Conservation (phyloP, 164 flowering plant species). For the Pachysandra terminalis region DNA sequence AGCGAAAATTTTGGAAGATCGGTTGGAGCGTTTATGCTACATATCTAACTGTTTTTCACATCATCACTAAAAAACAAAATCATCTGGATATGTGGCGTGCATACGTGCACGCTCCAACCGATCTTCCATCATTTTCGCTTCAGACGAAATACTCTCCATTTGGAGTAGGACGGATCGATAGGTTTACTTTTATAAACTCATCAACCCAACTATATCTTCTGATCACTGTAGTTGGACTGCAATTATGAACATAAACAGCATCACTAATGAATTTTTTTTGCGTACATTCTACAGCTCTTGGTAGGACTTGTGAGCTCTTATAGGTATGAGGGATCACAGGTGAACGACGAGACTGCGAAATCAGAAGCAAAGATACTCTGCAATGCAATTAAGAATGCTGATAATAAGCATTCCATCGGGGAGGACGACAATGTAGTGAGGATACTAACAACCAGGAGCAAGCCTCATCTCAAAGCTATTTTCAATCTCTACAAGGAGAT, state of each 20-base stretch:
- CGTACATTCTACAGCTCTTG: slow-evolving; percentile 45
- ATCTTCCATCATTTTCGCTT: too few relatives aligned
- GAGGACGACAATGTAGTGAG: slow-evolving; percentile 54
- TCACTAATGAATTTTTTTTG: background rate
- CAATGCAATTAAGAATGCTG: slow-evolving; percentile 31
- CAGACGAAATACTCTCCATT: too few relatives aligned
- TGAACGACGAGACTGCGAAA: slow-evolving; percentile 58
- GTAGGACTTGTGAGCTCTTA: slow-evolving; percentile 72
- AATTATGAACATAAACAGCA: background rate
- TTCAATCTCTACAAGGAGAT: slow-evolving; percentile 47
- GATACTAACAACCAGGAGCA: slow-evolving; percentile 72
- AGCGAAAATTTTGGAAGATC: too few relatives aligned
- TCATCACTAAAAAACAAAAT: too few relatives aligned
- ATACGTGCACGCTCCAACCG: too few relatives aligned
- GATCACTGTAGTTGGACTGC: too few relatives aligned
- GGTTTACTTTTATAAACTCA: too few relatives aligned
- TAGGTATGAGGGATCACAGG: slow-evolving; percentile 59
- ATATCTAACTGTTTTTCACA: too few relatives aligned
- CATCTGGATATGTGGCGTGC: too few relatives aligned
- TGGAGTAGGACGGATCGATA: too few relatives aligned
- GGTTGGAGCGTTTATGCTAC: too few relatives aligned
- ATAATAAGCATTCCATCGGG: slow-evolving; percentile 30
- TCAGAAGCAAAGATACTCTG: slow-evolving; percentile 54
- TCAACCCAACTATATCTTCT: too few relatives aligned
- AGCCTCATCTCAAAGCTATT: slow-evolving; percentile 44